Evolutionary conservation across 305 asterid genomes (phyloP).

Genomic region (Stenogyne calaminthoides): DNA sequence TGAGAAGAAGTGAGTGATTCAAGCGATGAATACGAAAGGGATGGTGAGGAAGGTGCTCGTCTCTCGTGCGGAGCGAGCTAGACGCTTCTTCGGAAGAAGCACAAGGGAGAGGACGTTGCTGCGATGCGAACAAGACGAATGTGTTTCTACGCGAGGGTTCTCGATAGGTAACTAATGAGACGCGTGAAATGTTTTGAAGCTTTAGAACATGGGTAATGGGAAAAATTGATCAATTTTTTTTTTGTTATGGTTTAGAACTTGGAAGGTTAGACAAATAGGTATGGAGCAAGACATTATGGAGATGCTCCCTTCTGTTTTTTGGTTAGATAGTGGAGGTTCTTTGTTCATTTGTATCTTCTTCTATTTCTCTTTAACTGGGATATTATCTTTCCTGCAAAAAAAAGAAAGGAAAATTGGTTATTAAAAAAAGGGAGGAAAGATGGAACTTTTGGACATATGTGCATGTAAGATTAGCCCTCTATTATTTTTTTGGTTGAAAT

Average conservation of each 20-base stretch:
- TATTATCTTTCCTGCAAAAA: constrained; percentile 30
- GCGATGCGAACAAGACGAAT: constrained; percentile 17
- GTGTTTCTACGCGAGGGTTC: constrained; percentile 30
- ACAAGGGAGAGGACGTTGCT: constrained; percentile 1
- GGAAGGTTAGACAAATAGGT: constrained; percentile 30
- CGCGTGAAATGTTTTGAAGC: constrained; percentile 21
- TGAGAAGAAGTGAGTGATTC: constrained; percentile 77
- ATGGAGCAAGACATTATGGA: constrained; percentile 34
- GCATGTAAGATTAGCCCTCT: constrained; percentile 42
- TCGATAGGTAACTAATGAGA: constrained; percentile 31
- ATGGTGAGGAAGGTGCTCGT: constrained; percentile 15
- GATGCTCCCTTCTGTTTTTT: constrained; percentile 40
- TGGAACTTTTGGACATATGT: constrained; percentile 45
- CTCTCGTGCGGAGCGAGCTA: constrained; percentile 18
- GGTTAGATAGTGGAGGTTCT: constrained; percentile 52
- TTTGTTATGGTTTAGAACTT: constrained; percentile 30
- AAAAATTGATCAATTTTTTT: constrained; percentile 21
- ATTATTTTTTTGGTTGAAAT: not conserved
- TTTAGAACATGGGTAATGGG: constrained; percentile 22
- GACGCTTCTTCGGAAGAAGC: constrained; percentile 18
- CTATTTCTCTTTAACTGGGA: constrained; percentile 29
- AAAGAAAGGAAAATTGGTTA: constrained; percentile 21
- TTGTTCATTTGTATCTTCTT: constrained; percentile 35
- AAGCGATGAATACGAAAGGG: constrained; percentile 29
- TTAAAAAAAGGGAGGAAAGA: constrained; percentile 5